Conservation (phyloP, 139 green algal species). For the Marvania coccoides region DNA sequence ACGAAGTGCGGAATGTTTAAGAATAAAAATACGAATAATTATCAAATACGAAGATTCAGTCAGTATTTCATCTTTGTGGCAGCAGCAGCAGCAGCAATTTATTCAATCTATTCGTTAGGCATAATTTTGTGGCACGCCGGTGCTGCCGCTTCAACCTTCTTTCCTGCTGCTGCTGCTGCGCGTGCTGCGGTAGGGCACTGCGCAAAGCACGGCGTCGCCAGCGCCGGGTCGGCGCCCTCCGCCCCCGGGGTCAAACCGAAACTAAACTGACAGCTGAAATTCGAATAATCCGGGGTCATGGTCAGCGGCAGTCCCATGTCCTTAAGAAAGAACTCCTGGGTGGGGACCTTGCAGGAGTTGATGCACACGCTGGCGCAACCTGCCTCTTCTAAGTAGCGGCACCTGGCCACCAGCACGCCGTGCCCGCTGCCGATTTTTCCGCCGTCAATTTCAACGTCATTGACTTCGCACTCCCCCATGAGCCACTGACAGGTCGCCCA, state of each 20-base stretch:
- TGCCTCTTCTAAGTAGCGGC: slow-evolving; percentile 79
- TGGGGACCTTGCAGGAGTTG: slow-evolving; percentile 87
- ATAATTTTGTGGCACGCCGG: too few relatives aligned
- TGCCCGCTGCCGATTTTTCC: slow-evolving; percentile 42
- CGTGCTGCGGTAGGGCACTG: slow-evolving; percentile 14
- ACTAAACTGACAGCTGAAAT: slow-evolving; percentile 54
- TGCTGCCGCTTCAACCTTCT: not conserved
- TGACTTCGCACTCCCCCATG: slow-evolving; percentile 77
- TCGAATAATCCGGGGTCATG: slow-evolving; percentile 87
- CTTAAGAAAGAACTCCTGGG: slow-evolving; percentile 77
- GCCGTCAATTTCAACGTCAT: slow-evolving; percentile 69
- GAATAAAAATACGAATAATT: too few relatives aligned
- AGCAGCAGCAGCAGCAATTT: too few relatives aligned
- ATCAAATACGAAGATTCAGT: too few relatives aligned
- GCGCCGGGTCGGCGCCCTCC: slow-evolving; percentile 50
- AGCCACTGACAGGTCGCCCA: slow-evolving; percentile 82
- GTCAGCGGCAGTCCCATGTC: slow-evolving; percentile 83
- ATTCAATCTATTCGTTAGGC: too few relatives aligned
- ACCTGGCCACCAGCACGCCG: slow-evolving; percentile 75
- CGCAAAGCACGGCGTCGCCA: slow-evolving; percentile 33
- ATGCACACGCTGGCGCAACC: slow-evolving; percentile 77
- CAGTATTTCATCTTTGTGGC: too few relatives aligned
- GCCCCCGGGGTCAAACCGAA: slow-evolving; percentile 29
- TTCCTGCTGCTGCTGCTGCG: not conserved
- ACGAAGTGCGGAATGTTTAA: too few relatives aligned